A percentile compares a stretch with the other conserved stretches of the same genome.
Conservation (phyloP, 768 basidiomycete species). For the Suillus sp. region DNA sequence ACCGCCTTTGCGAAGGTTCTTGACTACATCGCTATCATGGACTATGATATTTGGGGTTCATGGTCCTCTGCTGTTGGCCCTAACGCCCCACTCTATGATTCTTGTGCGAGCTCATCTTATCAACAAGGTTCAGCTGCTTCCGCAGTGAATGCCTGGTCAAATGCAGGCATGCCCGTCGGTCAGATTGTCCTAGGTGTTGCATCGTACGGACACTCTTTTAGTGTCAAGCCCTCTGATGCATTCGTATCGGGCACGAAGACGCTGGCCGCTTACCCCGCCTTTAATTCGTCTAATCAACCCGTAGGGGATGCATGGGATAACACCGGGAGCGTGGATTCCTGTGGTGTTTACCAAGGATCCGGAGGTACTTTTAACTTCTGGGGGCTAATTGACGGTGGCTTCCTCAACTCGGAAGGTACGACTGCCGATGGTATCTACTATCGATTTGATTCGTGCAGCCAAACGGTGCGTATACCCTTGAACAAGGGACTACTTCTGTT, state of each 20-base stretch:
- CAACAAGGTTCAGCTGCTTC: constrained; percentile 77
- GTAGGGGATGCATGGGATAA: constrained; percentile 59
- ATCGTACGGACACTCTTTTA: constrained; percentile 80
- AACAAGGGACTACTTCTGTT: neutral
- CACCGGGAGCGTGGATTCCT: constrained; percentile 51
- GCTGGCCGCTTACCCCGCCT: constrained; percentile 54
- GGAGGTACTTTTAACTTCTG: constrained; percentile 65
- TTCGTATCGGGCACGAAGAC: constrained; percentile 23
- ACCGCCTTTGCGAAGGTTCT: constrained; percentile 66
- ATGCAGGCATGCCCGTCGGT: constrained; percentile 70
- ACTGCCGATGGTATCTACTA: constrained; percentile 54
- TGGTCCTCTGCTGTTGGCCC: constrained; percentile 65
- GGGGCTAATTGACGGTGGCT: constrained; percentile 59
- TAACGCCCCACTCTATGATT: constrained; percentile 81
- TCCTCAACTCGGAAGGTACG: constrained; percentile 49
- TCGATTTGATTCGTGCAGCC: constrained; percentile 65
- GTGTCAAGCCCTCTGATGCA: constrained; percentile 26
- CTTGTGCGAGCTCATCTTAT: constrained; percentile 59
- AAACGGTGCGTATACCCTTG: constrained; percentile 56
- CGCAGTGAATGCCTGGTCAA: constrained; percentile 72
- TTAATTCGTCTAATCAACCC: constrained; percentile 45
- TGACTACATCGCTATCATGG: constrained; percentile 78
- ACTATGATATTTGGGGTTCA: constrained; percentile 65
- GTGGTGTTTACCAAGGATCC: constrained; percentile 47
- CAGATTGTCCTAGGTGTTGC: constrained; percentile 85